Base-by-base conservation (phyloP, 2,329 filamentous ascomycete genomes). In the Penicillium palitans region DNA sequence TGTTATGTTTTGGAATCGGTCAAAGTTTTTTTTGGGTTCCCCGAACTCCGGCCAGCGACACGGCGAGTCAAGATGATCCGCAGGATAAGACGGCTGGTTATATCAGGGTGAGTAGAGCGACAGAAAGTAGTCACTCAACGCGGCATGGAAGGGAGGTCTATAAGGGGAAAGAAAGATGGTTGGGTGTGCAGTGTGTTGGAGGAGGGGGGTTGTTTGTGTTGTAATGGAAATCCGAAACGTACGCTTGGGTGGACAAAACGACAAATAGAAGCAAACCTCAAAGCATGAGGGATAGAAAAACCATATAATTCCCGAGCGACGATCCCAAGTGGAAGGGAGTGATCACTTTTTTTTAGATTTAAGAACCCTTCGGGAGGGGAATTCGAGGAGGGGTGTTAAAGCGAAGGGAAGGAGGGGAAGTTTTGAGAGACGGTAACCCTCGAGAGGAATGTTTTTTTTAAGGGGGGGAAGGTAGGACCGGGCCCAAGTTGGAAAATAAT, bases 181-280 rank as follows among this genome's bases (percentile, higher is more conserved):
- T 52, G 41, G 55, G 61, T 49, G 51, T 61, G 53, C 50, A 33
- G 58, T 61, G 61, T 55, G 55, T 49, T 60, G 57, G 58, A 52
- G 48, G 59, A 51, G 58, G 59, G 57, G 57, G 60, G 59, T 44
- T 59, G 55, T 41, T 52, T 39, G 39, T 51, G 53, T 50, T 42
- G 52, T 13, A 51, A 52, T 55, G 41, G 55, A 46, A 63, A 62
- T 33, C 52, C 47, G 51, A 41, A 35, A 68, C 66, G 50, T 67
- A 68, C 66, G 60, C 63, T 68, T 66, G 59, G 63, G 66, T 68
- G 61, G 65, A 68, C 66, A 67, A 65, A 62, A 68, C 60, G 58
- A 64, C 51, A 61, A 61, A 54, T 65, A 63, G 56, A 59, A 63
- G 42, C 47, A 63, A 61, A 53, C 64, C 65, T 68, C 66, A 68